A percentile compares a stretch with the other conserved stretches of the same genome.
These are phyloP conservation scores for thale cress (Arabidopsis thaliana) DNA, from an alignment of 345 rosid species.

Conservation along the genomic window TAIR10.1 NC_003071.7:19491501-19492000, in stretches of 20 bases:
- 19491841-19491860: neutral
- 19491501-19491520: neutral
- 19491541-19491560: neutral
- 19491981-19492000: neutral
- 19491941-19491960: neutral
- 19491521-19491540: neutral
- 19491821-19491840: neutral
- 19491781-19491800: too few relatives aligned
- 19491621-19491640: conserved; percentile 32
- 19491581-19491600: too few relatives aligned
- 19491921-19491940: neutral
- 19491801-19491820: neutral
- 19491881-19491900: neutral
- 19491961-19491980: conserved; percentile 2
- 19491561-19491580: too few relatives aligned
- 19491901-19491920: neutral
- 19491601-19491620: conserved; percentile 45
- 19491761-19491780: neutral
- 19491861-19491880: neutral
- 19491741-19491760: conserved; percentile 2
- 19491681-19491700: conserved; percentile 22
- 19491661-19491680: conserved; percentile 39
- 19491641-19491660: conserved; percentile 35
- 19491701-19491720: conserved; percentile 10
- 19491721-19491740: conserved; percentile 16